phyloP scores from a whole-genome alignment of 257 asterid species.

The Ilex aquifolium region DNA sequence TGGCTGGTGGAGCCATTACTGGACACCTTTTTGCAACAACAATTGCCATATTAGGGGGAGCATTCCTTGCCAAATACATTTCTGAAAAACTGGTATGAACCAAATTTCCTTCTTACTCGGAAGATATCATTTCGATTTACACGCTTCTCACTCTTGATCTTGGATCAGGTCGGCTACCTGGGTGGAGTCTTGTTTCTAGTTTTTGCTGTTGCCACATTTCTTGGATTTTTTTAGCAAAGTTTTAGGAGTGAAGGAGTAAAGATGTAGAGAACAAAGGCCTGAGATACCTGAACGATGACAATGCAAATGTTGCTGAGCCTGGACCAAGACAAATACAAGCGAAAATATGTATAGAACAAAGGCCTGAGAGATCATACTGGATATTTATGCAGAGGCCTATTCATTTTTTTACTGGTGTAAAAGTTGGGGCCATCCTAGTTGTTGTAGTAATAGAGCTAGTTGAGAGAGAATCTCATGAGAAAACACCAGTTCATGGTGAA shows the following conservation, averaged over 20 bases:
- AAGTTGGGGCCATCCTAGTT: too few species aligned
- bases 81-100: constrained; percentile 85
- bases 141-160: constrained; percentile 13
- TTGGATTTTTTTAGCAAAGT: constrained; percentile 65
- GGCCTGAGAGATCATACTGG: not conserved
- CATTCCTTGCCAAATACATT: constrained; percentile 82
- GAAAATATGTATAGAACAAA: too few species aligned
- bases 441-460: too few species aligned
- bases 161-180: constrained; percentile 76
- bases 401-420: too few species aligned
- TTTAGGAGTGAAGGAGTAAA: not conserved
- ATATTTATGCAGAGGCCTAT: too few species aligned
- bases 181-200: constrained; percentile 76
- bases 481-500: not conserved
- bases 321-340: not conserved
- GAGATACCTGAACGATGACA: constrained; percentile 1
- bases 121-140: not conserved
- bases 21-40: constrained; percentile 88
- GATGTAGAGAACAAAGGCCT: too few species aligned
- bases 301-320: not conserved
- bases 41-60: constrained; percentile 88
- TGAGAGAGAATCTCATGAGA: constrained; percentile 3
- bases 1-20: constrained; percentile 86
- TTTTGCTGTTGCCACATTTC: constrained; percentile 82
- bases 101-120: not conserved